Conservation (phyloP, 1,284 basidiomycete genomes). For the Chondrostereum purpureum region DNA sequence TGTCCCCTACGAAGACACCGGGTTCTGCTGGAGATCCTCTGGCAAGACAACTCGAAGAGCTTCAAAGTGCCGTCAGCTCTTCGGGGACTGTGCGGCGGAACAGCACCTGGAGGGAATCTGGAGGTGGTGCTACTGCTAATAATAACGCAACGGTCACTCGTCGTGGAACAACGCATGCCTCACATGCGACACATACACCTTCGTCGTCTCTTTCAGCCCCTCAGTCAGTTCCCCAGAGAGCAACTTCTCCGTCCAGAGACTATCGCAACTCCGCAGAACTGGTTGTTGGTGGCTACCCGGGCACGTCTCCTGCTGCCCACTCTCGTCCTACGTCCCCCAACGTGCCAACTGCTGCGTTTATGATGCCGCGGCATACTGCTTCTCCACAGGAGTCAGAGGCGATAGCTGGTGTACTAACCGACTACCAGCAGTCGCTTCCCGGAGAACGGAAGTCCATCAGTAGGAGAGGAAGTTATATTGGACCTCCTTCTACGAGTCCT, state of each 20-base stretch:
- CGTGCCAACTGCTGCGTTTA: conserved; percentile 66
- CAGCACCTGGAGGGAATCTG: conserved; percentile 22
- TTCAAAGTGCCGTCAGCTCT: conserved; percentile 35
- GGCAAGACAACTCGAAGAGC: conserved; percentile 60
- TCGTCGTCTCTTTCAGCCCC: conserved; percentile 16
- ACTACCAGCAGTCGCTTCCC: conserved; percentile 83
- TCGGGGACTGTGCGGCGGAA: conserved; percentile 35
- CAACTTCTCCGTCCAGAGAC: conserved; percentile 28
- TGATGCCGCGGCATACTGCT: conserved; percentile 54
- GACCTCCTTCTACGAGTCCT: conserved; percentile 9
- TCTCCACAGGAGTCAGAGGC: conserved; percentile 27
- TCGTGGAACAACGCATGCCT: conserved; percentile 18
- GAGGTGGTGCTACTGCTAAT: not conserved
- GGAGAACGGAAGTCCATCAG: conserved; percentile 66
- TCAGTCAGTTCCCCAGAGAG: conserved; percentile 14
- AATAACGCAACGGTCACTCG: conserved; percentile 7
- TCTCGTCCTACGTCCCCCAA: conserved; percentile 74
- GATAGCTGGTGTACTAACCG: conserved; percentile 64
- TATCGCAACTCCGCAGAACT: conserved; percentile 66
- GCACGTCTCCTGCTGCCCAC: conserved; percentile 19
- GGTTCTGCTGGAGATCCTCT: conserved; percentile 53
- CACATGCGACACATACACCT: conserved; percentile 18
- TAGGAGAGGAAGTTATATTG: conserved; percentile 39
- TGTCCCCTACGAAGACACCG: conserved; percentile 6
- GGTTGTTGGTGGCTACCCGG: conserved; percentile 72